These are phyloP conservation scores for Toxicodendron radicans DNA, from an alignment of 345 rosid genomes.

Conservation along the genomic window DNA sequence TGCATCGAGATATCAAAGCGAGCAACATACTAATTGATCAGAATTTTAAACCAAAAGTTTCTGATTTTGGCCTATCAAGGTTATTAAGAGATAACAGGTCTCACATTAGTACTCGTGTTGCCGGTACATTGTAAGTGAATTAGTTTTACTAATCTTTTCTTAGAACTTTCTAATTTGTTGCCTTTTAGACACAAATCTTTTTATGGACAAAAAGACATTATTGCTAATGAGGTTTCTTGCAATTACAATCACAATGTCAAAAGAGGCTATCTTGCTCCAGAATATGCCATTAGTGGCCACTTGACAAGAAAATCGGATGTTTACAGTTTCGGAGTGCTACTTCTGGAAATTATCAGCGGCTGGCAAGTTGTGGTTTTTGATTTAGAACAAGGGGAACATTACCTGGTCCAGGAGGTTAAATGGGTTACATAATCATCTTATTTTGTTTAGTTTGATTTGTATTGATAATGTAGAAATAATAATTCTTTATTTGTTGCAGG, in stretches of 20 bases:
- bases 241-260: constrained; percentile 1
- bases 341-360: constrained; percentile 56
- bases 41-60: constrained; percentile 49
- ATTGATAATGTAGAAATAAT: background rate
- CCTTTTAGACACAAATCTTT: background rate
- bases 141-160: background rate
- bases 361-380: constrained; percentile 40
- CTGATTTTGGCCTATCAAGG: constrained; percentile 68
- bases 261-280: constrained; percentile 67
- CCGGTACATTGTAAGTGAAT: constrained; percentile 53
- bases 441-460: background rate
- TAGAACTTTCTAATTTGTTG: background rate
- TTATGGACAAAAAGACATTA: too few species aligned
- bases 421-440: background rate
- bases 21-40: constrained; percentile 56
- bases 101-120: constrained; percentile 58
- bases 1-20: constrained; percentile 67
- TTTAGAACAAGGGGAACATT: constrained; percentile 44
- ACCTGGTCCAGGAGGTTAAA: constrained; percentile 56
- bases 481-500: constrained; percentile 29
- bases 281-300: constrained; percentile 49
- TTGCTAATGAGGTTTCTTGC: constrained; percentile 25
- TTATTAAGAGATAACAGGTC: constrained; percentile 36
- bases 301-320: constrained; percentile 57
- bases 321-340: constrained; percentile 58